Evolutionary conservation across 2,329 filamentous ascomycete species (phyloP).

Genomic region (Epichloe scottii): DNA sequence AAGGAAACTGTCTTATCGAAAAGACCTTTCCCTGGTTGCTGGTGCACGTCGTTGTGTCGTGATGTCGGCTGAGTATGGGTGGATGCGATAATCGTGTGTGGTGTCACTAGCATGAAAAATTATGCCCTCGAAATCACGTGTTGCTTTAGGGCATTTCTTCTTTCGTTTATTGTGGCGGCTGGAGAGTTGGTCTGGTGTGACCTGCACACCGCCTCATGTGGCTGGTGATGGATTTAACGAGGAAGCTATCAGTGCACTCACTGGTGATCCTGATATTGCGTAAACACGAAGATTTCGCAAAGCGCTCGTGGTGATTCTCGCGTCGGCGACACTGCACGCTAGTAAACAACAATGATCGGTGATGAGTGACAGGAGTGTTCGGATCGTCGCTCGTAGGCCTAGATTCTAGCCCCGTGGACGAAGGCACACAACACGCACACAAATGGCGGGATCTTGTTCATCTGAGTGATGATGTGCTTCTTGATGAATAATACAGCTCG

Average conservation of each 20-base stretch:
- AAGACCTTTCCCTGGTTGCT: slow-evolving; percentile 31
- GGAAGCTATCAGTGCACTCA: background rate
- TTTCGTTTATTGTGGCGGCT: slow-evolving; percentile 1
- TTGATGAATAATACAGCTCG: no score
- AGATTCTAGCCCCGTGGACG: background rate
- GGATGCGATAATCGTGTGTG: slow-evolving; percentile 25
- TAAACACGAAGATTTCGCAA: background rate
- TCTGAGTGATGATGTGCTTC: no score
- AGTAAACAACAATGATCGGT: background rate
- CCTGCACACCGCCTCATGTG: slow-evolving; percentile 4
- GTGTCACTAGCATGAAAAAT: slow-evolving; percentile 19
- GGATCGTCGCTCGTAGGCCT: background rate
- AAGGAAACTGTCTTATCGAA: slow-evolving; percentile 31
- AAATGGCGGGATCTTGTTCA: no score
- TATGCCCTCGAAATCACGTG: slow-evolving; percentile 27
- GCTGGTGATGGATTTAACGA: background rate
- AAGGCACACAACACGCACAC: no score
- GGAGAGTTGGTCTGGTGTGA: background rate
- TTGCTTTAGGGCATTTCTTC: slow-evolving; percentile 16
- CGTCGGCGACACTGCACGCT: background rate
- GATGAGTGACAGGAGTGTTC: background rate
- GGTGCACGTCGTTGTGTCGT: slow-evolving; percentile 32
- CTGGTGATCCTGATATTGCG: no score
- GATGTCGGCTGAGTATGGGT: slow-evolving; percentile 21
- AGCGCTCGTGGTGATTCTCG: background rate